Evolutionary conservation across 352 stramenopile species (phyloP).

Genomic region (Globisporangium takayamanum): DNA sequence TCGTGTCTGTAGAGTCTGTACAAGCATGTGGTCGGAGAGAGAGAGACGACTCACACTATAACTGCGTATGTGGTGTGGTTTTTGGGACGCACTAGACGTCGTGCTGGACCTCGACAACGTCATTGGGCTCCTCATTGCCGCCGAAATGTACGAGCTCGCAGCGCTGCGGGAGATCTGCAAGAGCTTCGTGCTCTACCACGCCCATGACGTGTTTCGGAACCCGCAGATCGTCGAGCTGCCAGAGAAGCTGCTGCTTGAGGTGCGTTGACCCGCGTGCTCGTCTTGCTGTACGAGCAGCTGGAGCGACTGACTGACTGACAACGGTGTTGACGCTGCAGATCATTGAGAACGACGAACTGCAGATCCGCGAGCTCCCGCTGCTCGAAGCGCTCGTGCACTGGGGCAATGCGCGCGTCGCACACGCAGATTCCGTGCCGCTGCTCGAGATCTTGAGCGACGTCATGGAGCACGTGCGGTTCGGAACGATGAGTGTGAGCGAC

Average conservation of each 20-base stretch:
- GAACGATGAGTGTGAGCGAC: conserved; percentile 83
- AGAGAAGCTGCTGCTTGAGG: conserved; percentile 78
- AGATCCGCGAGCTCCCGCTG: conserved; percentile 75
- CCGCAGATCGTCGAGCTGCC: conserved; percentile 69
- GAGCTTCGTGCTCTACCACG: conserved; percentile 73
- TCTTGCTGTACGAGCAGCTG: neutral
- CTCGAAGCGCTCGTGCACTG: conserved; percentile 78
- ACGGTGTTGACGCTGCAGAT: conserved; percentile 18
- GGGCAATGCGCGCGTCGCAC: conserved; percentile 60
- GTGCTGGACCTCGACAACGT: conserved; percentile 67
- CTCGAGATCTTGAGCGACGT: conserved; percentile 59
- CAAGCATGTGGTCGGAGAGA: neutral
- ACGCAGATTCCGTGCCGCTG: conserved; percentile 33
- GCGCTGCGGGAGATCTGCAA: conserved; percentile 81
- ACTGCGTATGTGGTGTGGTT: neutral
- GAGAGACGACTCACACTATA: neutral
- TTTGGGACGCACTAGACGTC: conserved; percentile 32
- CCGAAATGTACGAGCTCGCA: conserved; percentile 81
- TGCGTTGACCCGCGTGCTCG: conserved; percentile 8
- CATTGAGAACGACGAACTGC: conserved; percentile 73
- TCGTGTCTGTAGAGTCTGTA: neutral
- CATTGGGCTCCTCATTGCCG: conserved; percentile 61
- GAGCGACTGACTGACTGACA: neutral
- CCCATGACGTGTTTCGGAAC: conserved; percentile 75
- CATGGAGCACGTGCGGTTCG: conserved; percentile 81